These are phyloP conservation scores for Sindora glabra DNA, from an alignment of 306 rosid species.

Conservation along the genomic window DNA sequence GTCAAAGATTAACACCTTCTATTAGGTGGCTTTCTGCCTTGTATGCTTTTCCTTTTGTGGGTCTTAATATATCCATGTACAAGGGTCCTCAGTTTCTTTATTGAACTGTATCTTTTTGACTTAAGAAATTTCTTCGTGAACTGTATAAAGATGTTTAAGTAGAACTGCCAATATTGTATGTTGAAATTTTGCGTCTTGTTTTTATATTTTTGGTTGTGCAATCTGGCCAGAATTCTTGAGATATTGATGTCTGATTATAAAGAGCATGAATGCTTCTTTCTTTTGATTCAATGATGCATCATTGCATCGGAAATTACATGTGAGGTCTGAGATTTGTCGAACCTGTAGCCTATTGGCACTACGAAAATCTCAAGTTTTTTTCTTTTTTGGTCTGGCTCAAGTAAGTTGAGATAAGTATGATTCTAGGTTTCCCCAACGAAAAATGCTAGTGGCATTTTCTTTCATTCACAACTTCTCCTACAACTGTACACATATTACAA, in stretches of 20 bases:
- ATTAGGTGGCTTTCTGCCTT: conserved; percentile 17
- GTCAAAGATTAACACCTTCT: conserved; percentile 25
- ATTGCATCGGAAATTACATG: too few relatives aligned
- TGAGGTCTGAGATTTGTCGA: too few relatives aligned
- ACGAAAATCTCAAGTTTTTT: too few relatives aligned
- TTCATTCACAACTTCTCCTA: too few relatives aligned
- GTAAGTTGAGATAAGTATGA: too few relatives aligned
- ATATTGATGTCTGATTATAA: neutral
- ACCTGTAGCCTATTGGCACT: too few relatives aligned
- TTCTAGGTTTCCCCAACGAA: too few relatives aligned
- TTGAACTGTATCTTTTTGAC: conserved; percentile 21
- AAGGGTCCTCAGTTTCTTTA: conserved; percentile 11
- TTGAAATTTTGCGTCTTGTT: neutral
- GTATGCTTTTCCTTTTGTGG: conserved; percentile 14
- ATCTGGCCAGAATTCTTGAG: neutral
- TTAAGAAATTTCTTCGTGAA: conserved; percentile 17
- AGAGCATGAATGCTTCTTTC: neutral
- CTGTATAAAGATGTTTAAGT: conserved; percentile 24
- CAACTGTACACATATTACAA: too few relatives aligned
- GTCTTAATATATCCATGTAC: conserved; percentile 12
- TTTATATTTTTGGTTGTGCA: neutral
- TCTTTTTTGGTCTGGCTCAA: too few relatives aligned
- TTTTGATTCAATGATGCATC: neutral
- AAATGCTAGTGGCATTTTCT: too few relatives aligned
- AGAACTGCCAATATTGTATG: neutral